Evolutionary conservation across 2,329 filamentous ascomycete genomes (phyloP).

Genomic region (Gaeumannomyces sp.): DNA sequence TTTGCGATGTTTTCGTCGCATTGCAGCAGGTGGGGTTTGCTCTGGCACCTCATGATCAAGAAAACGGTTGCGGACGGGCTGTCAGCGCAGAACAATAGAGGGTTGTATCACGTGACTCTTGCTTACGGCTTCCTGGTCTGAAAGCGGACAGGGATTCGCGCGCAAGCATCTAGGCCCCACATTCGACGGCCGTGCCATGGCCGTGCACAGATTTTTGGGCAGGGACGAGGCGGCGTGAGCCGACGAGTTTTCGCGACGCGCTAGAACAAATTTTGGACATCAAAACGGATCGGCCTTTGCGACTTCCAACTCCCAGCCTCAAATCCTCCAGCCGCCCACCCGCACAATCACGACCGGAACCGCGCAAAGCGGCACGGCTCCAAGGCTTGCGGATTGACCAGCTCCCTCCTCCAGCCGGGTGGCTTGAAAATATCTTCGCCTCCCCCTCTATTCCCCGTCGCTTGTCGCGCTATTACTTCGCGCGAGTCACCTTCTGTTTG

Average conservation of each 20-base stretch:
- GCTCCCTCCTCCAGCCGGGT: neutral
- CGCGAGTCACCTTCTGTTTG: neutral
- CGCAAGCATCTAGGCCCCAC: neutral
- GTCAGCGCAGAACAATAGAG: neutral
- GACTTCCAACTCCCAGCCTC: neutral
- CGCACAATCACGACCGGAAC: neutral
- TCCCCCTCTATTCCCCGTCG: neutral
- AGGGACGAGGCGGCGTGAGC: neutral
- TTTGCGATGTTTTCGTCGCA: no score
- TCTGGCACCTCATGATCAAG: no score
- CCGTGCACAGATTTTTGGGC: neutral
- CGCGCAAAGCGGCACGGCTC: neutral
- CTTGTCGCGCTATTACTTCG: neutral
- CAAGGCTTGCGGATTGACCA: neutral
- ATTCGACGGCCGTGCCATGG: neutral
- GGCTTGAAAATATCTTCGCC: neutral
- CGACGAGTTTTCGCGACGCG: conserved; percentile 3
- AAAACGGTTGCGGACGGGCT: no score
- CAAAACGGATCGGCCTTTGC: neutral
- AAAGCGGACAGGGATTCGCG: neutral
- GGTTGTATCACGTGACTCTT: neutral
- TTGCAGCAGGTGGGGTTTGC: no score
- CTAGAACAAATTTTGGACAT: conserved; percentile 1
- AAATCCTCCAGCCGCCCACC: neutral
- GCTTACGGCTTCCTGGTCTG: neutral